Percentiles rank a stretch among this genome's conserved stretches.
Evolutionary conservation across 495 filamentous ascomycete genomes (phyloP).

Genomic region (Lasiosphaeriaceae sp.): DNA sequence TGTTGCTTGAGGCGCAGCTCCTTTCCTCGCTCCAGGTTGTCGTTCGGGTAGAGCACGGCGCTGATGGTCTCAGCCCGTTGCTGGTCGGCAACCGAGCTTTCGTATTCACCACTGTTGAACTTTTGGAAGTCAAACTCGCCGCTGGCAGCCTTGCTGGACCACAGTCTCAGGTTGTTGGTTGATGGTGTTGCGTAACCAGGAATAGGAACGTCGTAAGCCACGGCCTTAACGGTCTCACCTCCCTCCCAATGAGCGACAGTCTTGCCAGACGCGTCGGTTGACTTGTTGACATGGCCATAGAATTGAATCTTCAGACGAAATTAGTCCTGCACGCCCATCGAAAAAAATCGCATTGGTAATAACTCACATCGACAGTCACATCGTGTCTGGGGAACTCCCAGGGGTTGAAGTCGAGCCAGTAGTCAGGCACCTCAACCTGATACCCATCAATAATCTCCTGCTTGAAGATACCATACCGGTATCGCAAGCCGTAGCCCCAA

Average conservation of each 20-base stretch:
- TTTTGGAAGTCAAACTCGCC: conserved; percentile 99
- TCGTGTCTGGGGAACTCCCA: conserved; percentile 98
- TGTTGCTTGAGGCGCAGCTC: conserved; percentile 97
- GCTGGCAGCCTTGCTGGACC: conserved; percentile 94
- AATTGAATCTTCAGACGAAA: conserved; percentile 66
- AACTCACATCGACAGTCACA: conserved; percentile 72
- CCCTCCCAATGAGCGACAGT: conserved; percentile 73
- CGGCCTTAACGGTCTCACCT: conserved; percentile 87
- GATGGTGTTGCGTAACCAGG: conserved; percentile 86
- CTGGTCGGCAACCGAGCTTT: conserved; percentile 93
- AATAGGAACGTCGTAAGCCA: conserved; percentile 93
- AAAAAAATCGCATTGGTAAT: background rate
- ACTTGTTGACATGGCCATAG: conserved; percentile 75
- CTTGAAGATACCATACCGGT: conserved; percentile 98
- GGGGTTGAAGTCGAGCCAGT: conserved; percentile 98
- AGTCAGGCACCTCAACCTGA: conserved; percentile 95
- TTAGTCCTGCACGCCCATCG: conserved; percentile 7
- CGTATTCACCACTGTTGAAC: conserved; percentile 97
- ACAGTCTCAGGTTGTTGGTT: conserved; percentile 93
- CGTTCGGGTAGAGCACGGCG: conserved; percentile 94
- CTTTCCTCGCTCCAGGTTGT: conserved; percentile 94
- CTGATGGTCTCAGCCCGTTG: conserved; percentile 97
- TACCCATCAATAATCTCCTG: conserved; percentile 98
- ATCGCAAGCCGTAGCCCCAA: conserved; percentile 94
- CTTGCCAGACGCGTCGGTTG: conserved; percentile 72